These are phyloP conservation scores for Pseudocercospora fuligena DNA, from an alignment of 2,329 filamentous ascomycete genomes.

Conservation along the genomic window DNA sequence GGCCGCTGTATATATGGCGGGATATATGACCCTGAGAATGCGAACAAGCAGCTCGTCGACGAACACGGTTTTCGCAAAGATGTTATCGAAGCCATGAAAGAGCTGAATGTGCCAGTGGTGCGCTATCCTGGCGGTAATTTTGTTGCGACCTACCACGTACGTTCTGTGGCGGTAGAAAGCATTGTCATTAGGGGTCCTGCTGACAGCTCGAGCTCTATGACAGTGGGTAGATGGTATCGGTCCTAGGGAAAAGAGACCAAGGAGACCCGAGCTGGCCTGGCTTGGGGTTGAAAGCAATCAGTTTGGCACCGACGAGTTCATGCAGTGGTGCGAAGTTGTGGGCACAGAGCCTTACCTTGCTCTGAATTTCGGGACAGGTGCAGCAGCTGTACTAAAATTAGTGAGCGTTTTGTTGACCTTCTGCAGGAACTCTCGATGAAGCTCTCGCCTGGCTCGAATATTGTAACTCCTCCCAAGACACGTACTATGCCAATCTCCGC, in stretches of 20 bases:
- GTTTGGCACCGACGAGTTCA: conserved; percentile 86
- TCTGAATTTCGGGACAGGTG: conserved; percentile 77
- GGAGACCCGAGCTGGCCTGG: conserved; percentile 76
- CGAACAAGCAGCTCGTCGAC: conserved; percentile 65
- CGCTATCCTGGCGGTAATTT: conserved; percentile 86
- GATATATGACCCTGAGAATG: conserved; percentile 77
- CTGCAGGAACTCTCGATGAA: conserved; percentile 54
- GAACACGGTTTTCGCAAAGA: conserved; percentile 77
- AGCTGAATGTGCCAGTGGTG: conserved; percentile 76
- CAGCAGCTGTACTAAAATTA: conserved; percentile 38
- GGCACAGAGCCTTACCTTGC: conserved; percentile 79
- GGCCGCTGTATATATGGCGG: conserved; percentile 86
- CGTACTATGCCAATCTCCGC: conserved; percentile 80
- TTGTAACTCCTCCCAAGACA: conserved; percentile 78
- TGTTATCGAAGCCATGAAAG: conserved; percentile 73
- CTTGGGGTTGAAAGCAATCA: conserved; percentile 75
- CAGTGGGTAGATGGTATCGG: conserved; percentile 78
- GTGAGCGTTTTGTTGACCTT: conserved; percentile 18
- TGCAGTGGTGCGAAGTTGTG: conserved; percentile 76
- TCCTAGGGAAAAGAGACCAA: conserved; percentile 69
- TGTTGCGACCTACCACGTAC: conserved; percentile 74
- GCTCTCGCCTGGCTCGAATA: conserved; percentile 82
- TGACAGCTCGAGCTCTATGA: not conserved
- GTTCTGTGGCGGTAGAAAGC: not conserved
- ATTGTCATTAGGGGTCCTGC: not conserved